phyloP scores from a whole-genome alignment of 768 basidiomycete species.

The Tricholoma hemisulphureum region DNA sequence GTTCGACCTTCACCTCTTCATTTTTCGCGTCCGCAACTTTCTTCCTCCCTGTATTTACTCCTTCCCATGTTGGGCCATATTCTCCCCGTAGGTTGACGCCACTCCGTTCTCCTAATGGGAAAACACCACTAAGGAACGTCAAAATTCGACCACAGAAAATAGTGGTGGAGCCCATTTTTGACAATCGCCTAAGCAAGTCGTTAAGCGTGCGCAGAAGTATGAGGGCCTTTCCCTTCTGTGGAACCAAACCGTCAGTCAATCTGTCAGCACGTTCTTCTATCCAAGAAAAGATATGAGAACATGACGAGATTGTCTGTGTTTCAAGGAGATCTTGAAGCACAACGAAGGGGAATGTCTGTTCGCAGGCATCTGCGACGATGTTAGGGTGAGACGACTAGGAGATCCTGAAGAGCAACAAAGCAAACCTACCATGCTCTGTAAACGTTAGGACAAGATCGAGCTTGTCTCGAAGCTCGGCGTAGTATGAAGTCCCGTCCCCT shows the following conservation, averaged over 20 bases:
- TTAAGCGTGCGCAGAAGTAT: conserved; percentile 82
- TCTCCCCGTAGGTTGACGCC: conserved; percentile 91
- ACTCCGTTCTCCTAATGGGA: conserved; percentile 84
- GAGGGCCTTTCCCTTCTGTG: conserved; percentile 86
- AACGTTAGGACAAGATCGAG: conserved; percentile 76
- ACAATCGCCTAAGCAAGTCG: conserved; percentile 81
- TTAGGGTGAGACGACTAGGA: neutral
- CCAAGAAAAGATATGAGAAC: conserved; percentile 87
- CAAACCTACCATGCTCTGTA: conserved; percentile 66
- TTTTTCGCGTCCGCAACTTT: conserved; percentile 30
- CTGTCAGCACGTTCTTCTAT: conserved; percentile 70
- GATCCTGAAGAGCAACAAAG: neutral
- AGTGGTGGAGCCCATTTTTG: conserved; percentile 81
- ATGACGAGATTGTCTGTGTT: conserved; percentile 80
- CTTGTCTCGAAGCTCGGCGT: conserved; percentile 54
- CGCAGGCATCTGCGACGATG: conserved; percentile 63
- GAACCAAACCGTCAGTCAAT: conserved; percentile 75
- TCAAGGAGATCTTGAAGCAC: conserved; percentile 82
- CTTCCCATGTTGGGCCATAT: conserved; percentile 78
- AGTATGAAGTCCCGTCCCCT: conserved; percentile 53
- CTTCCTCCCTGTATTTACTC: conserved; percentile 44
- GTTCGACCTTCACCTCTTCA: conserved; percentile 30
- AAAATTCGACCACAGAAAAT: conserved; percentile 88
- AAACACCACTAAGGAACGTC: conserved; percentile 81
- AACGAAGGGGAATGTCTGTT: conserved; percentile 67